Percentiles rank a stretch among this genome's conserved stretches.
Conservation (phyloP, 2,329 filamentous ascomycete genomes). For the Aspergillus sp. region DNA sequence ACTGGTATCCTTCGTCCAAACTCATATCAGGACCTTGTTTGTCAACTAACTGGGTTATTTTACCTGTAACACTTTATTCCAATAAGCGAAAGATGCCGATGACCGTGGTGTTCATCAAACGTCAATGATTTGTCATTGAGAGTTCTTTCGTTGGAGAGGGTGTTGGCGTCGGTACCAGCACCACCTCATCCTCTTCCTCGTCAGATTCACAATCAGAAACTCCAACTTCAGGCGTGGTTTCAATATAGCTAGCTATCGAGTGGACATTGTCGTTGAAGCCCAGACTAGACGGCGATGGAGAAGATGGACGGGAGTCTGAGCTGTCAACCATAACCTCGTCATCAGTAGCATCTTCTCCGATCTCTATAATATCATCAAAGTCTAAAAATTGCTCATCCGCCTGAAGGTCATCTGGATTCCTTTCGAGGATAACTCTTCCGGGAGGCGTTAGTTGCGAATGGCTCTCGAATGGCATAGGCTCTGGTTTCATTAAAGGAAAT, state of each 20-base stretch:
- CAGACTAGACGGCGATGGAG: not conserved
- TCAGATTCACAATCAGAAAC: not conserved
- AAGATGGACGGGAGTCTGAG: not conserved
- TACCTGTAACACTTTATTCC: too few species aligned
- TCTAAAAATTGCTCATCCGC: not conserved
- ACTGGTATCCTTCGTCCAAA: too few species aligned
- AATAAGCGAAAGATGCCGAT: too few species aligned
- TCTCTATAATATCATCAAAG: not conserved
- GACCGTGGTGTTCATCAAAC: too few species aligned
- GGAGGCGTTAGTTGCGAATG: not conserved
- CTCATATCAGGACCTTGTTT: too few species aligned
- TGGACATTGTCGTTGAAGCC: not conserved
- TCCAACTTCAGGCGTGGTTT: not conserved
- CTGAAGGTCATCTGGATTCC: not conserved
- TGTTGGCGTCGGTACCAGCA: constrained; percentile 1
- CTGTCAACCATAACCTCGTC: not conserved
- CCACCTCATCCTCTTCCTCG: constrained; percentile 5
- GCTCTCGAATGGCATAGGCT: not conserved
- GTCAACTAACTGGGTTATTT: too few species aligned
- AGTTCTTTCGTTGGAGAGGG: not conserved
- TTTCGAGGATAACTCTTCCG: not conserved
- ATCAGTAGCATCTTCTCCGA: not conserved
- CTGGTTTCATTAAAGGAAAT: not conserved
- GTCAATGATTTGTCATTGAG: too few species aligned
- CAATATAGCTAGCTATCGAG: not conserved